A percentile compares a stretch with the other conserved stretches of the same genome.
phyloP scores from a whole-genome alignment of 2,329 filamentous ascomycete species.

The Chrysoporthe cubensis region DNA sequence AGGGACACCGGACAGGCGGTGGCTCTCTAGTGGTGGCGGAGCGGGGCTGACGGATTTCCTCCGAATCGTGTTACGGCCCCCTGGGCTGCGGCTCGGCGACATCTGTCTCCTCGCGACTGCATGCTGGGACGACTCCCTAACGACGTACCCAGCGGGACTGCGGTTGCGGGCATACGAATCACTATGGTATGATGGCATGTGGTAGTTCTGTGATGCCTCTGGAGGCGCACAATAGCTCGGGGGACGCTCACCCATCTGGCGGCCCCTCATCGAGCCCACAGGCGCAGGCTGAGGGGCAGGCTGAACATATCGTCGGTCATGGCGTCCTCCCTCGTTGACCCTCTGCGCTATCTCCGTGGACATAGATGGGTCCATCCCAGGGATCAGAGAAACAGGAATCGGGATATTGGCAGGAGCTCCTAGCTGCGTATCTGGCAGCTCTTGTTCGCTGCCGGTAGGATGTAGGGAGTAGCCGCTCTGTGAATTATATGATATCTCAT shows the following conservation, averaged over 20 bases:
- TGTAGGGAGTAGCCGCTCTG: slow-evolving; percentile 40
- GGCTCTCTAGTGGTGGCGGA: slow-evolving; percentile 53
- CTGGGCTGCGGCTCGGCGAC: slow-evolving; percentile 41
- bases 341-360: slow-evolving; percentile 61
- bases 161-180: slow-evolving; percentile 47
- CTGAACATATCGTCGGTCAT: slow-evolving; percentile 51
- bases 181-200: slow-evolving; percentile 34
- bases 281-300: slow-evolving; percentile 35
- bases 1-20: slow-evolving; percentile 64
- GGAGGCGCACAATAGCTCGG: slow-evolving; percentile 31
- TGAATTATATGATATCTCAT: slow-evolving; percentile 32
- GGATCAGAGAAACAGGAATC: slow-evolving; percentile 61
- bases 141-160: slow-evolving; percentile 42
- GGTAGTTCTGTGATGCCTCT: slow-evolving; percentile 38
- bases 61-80: slow-evolving; percentile 56
- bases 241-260: slow-evolving; percentile 41
- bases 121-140: slow-evolving; percentile 38
- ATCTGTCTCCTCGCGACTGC: slow-evolving; percentile 46
- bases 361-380: slow-evolving; percentile 61
- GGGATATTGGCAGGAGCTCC: slow-evolving; percentile 34
- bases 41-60: slow-evolving; percentile 73
- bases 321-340: slow-evolving; percentile 59
- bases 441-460: slow-evolving; percentile 33
- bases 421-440: slow-evolving; percentile 40
- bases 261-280: slow-evolving; percentile 48